phyloP scores from a whole-genome alignment of 2,329 filamentous ascomycete genomes.

The Trichoderma afroharzianum region DNA sequence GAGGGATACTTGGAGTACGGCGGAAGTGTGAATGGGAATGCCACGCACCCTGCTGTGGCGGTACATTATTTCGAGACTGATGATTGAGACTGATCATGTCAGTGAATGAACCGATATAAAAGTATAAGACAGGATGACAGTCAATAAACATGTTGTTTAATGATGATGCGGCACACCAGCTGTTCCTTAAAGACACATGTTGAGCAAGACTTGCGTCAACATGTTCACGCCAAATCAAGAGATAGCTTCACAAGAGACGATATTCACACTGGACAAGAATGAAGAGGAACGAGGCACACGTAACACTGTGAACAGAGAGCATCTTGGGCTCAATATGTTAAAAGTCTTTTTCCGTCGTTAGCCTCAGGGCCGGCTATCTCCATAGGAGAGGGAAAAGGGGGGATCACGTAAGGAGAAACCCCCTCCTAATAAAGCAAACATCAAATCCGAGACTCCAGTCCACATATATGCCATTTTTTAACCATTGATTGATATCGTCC shows the following conservation, averaged over 20 bases:
- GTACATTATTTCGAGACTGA: conserved; percentile 16
- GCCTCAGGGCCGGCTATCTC: conserved; percentile 36
- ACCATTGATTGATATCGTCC: conserved; percentile 18
- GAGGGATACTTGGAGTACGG: conserved; percentile 43
- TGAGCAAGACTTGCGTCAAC: background rate
- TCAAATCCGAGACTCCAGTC: conserved; percentile 41
- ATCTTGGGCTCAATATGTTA: conserved; percentile 17
- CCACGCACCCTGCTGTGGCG: conserved; percentile 15
- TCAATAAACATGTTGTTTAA: background rate
- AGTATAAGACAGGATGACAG: background rate
- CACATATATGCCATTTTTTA: conserved; percentile 33
- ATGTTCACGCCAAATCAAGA: background rate
- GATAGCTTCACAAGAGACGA: background rate
- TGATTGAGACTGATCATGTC: background rate
- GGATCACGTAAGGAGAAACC: background rate
- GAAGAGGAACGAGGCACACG: background rate
- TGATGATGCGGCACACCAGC: background rate
- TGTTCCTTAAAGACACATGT: background rate
- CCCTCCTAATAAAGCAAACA: conserved; percentile 30
- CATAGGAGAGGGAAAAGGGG: conserved; percentile 27
- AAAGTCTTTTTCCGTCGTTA: conserved; percentile 36
- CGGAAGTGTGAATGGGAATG: conserved; percentile 44
- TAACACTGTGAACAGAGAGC: conserved; percentile 14
- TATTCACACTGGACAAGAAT: background rate
- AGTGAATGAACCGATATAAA: background rate